These are phyloP conservation scores for Aureobasidium mangrovei DNA, from an alignment of 2,329 filamentous ascomycete species.

Conservation along the genomic window DNA sequence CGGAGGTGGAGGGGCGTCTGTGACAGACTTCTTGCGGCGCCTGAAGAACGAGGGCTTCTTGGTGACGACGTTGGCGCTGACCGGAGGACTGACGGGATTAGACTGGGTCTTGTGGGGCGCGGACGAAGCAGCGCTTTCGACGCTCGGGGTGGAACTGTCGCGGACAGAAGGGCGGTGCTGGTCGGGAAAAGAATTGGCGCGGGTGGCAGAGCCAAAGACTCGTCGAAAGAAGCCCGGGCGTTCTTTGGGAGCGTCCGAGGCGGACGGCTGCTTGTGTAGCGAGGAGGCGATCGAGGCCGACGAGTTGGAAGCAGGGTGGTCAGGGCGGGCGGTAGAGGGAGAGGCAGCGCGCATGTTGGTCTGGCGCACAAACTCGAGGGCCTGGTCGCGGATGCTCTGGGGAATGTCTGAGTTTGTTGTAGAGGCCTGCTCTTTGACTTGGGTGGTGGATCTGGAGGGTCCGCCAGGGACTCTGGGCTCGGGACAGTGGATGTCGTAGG, in stretches of 20 bases:
- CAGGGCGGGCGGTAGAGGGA: background rate
- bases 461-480: slow-evolving; percentile 77
- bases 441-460: slow-evolving; percentile 46
- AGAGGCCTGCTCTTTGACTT: slow-evolving; percentile 30
- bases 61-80: slow-evolving; percentile 42
- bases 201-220: slow-evolving; percentile 70
- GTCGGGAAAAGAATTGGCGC: slow-evolving; percentile 31
- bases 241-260: slow-evolving; percentile 32
- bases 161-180: slow-evolving; percentile 19
- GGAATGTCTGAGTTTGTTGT: slow-evolving; percentile 25
- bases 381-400: slow-evolving; percentile 37
- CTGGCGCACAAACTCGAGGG: slow-evolving; percentile 41
- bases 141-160: slow-evolving; percentile 7
- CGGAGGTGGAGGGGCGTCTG: slow-evolving; percentile 57
- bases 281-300: slow-evolving; percentile 34
- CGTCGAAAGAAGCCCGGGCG: slow-evolving; percentile 85
- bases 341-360: slow-evolving; percentile 29
- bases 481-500: slow-evolving; percentile 43
- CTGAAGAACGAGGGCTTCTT: slow-evolving; percentile 96
- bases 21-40: slow-evolving; percentile 80
- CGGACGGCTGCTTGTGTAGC: slow-evolving; percentile 8
- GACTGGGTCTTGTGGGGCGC: background rate
- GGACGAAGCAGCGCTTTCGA: background rate
- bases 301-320: background rate
- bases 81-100: slow-evolving; percentile 10